Base-by-base conservation (phyloP, 2,329 filamentous ascomycete species). In the Sarocladium kiliense region DNA sequence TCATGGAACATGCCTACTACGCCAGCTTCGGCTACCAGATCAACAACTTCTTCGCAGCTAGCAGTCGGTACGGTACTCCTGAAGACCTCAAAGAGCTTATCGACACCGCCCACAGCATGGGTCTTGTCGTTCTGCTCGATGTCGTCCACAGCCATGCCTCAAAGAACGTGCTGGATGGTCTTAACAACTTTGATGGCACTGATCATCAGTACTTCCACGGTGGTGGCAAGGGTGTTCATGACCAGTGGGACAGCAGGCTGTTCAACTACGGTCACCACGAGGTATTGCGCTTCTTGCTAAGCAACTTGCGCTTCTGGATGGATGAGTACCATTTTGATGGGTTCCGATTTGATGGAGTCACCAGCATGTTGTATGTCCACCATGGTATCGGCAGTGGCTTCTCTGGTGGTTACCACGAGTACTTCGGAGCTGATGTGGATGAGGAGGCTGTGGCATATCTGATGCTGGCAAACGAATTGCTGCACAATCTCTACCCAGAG, bases 1-100 rank as follows among this genome's bases (percentile, higher is more conserved):
- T 99, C 67, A 99, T 99, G 93, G 94, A 99, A 69, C 94, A 99
- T 73, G 94, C 94, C 51, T 99, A 99, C 78, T 99, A 99, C 70
- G 94, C 94, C 65, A 97, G 93, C 67, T 99, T 99, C 65, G 94
- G 94, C 47, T 99, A 99, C 71, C 94, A 99, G 72, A 85, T 99
- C 74, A 99, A 97, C 77, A 97, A 89, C 72, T 99, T 99, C 78
- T 99, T 97, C 65, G 94, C 94, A 26, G 92, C 93, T 12, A 97
- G 92, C 72, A 97, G 93, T 71, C 86, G 94, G 59, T 99, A 96
- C 67, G 94, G 94, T 41, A 82, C 86, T 1, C 94, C 94, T 0
- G 94, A 99, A 66, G 94, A 97, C 36, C 78, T 99, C 62, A 99
- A 96, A 72, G 93, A 97, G 77, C 81, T 99, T 50, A 89, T 99